These are phyloP conservation scores for Wickerhamiella australiensis DNA, from an alignment of 805 yeast species.

Conservation along the genomic window DNA sequence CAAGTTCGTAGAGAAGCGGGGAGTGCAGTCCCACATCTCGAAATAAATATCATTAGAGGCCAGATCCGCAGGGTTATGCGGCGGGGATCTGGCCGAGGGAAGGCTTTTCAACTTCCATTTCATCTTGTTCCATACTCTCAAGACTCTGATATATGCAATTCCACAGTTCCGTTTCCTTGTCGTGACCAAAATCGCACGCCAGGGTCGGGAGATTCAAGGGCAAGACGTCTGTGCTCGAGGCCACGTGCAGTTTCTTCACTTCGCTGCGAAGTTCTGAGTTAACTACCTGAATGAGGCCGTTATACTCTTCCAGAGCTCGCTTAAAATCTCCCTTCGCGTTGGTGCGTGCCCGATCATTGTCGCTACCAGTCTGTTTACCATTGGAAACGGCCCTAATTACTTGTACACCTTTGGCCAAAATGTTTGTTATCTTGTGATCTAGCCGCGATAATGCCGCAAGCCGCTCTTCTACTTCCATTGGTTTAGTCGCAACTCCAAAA, in stretches of 20 bases:
- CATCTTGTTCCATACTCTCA: conserved; percentile 56
- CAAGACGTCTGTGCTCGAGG: conserved; percentile 39
- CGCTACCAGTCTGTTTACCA: conserved; percentile 22
- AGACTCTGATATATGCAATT: conserved; percentile 87
- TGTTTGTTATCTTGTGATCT: conserved; percentile 20
- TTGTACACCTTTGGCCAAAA: conserved; percentile 23
- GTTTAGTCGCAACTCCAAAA: neutral
- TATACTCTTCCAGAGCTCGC: conserved; percentile 37
- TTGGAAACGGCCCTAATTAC: conserved; percentile 23
- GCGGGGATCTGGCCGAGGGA: neutral
- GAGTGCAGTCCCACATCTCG: neutral
- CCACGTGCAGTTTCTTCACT: conserved; percentile 45
- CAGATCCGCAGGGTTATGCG: neutral
- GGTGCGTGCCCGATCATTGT: conserved; percentile 4
- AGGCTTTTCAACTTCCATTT: conserved; percentile 1
- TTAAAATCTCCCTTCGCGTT: conserved; percentile 33
- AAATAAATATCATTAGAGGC: neutral
- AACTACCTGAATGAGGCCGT: conserved; percentile 43
- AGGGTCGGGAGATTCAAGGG: conserved; percentile 61
- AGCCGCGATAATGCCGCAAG: conserved; percentile 23
- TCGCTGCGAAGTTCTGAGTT: conserved; percentile 54
- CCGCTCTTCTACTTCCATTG: conserved; percentile 23
- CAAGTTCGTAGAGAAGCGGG: neutral
- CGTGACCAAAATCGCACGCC: conserved; percentile 73
- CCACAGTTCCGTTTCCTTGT: conserved; percentile 95